Conservation (phyloP, 1,284 basidiomycete species). For the Microbotryum silenes-acaulis region DNA sequence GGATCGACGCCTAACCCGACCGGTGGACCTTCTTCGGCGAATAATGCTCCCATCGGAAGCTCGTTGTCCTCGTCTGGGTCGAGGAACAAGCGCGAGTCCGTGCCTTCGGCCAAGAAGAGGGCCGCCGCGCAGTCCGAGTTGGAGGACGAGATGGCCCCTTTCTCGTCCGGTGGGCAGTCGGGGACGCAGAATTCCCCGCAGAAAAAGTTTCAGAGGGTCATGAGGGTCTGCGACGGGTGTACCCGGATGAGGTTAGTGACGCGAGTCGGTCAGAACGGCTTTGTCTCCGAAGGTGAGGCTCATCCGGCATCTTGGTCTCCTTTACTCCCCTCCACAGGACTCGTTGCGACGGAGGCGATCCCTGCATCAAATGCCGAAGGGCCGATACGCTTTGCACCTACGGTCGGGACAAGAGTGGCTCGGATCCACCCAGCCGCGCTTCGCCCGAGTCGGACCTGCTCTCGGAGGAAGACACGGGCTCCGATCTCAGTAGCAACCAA, state of each 20-base stretch:
- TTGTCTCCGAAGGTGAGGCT: neutral
- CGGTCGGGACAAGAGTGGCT: constrained; percentile 18
- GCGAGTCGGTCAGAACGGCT: rapidly evolving
- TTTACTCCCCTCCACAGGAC: constrained; percentile 5
- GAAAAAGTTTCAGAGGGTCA: constrained; percentile 19
- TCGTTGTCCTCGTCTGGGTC: neutral
- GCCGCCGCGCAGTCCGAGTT: neutral
- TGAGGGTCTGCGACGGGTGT: constrained; percentile 24
- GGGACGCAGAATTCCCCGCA: neutral
- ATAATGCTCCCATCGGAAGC: neutral
- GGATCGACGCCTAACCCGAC: neutral
- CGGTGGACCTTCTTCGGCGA: too few relatives aligned
- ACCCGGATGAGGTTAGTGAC: constrained; percentile 25
- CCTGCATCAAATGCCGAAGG: constrained; percentile 26
- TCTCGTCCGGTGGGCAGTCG: neutral
- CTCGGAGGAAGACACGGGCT: constrained; percentile 16
- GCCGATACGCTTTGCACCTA: constrained; percentile 23
- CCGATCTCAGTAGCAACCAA: constrained; percentile 6
- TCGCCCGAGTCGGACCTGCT: constrained; percentile 10
- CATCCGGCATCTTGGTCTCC: neutral
- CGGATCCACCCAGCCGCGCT: constrained; percentile 2
- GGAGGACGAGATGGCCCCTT: neutral
- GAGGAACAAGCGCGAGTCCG: neutral
- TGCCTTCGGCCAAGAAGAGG: constrained; percentile 1
- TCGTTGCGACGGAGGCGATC: constrained; percentile 28